Base-by-base conservation (phyloP, 148 eudicot genomes). In the Pharnaceum exiguum region DNA sequence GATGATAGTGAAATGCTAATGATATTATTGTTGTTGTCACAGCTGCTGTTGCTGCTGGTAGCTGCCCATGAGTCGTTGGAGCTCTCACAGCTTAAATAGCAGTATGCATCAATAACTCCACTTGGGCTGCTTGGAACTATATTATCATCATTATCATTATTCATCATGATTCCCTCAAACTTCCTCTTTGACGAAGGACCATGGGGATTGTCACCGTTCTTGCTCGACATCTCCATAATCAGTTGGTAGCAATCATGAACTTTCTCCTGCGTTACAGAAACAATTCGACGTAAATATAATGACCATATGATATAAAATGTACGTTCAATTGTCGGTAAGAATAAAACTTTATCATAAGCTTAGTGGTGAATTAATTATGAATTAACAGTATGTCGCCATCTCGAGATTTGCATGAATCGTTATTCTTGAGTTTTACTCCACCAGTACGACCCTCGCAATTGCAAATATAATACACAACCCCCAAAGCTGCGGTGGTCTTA, bases 1-100 rank as follows among this genome's bases (percentile, higher is more conserved):
- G 69, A 55, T 5, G 44, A 55, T 2, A 22, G 46, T 19, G 40
- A 28, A 3, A 7, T 12, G 22, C 25, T 3, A 30, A 13, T 3
- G 15, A 5, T 23, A 47, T 23, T 23, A 24, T 7, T 10, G 15
- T 23, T 12, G 11, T 24, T 7, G 12, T 15, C 2, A 6, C 35
- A 26, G 28, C 29, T 13, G 5, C 29, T 22, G 46, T 3, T 5
- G 15, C 40, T 62, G 19, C 31, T 61, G 4, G 62, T 38, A 22
- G 60, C 48, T 2, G 62, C 56, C 77, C 74, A 71, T 2, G 77
- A 81, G 17, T 77, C 85, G 36, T 74, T 80, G 23, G 85, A 80
- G 63, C 75, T 61, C 31, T 81, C 86, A 51, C 52, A 59, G 39
- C 73, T 73, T 32, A 82, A 59, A 7, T n/a, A 62, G 23, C 36